Conservation (phyloP, 2,329 filamentous ascomycete genomes). For the Sarocladium strictum region DNA sequence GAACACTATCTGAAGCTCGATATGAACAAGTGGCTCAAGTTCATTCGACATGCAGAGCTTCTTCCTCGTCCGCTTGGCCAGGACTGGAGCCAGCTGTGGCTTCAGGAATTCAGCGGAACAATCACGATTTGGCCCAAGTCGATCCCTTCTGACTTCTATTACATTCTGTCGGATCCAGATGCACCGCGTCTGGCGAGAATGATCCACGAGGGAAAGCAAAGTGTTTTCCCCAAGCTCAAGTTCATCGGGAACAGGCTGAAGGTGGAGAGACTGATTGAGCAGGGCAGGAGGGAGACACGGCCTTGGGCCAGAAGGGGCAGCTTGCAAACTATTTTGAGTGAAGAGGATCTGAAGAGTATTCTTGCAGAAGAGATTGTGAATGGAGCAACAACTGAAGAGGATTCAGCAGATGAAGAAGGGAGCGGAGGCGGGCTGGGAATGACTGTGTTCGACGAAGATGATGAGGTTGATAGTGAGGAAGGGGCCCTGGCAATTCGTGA, state of each 20-base stretch:
- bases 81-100: constrained; percentile 95
- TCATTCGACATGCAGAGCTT: constrained; percentile 85
- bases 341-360: constrained; percentile 51
- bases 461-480: constrained; percentile 2
- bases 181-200: constrained; percentile 72
- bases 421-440: constrained; percentile 20
- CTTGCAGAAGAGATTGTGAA: constrained; percentile 30
- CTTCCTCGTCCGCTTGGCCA: constrained; percentile 85
- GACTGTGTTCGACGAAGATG: constrained; percentile 21
- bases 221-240: constrained; percentile 83
- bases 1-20: constrained; percentile 97
- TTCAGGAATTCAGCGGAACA: constrained; percentile 90
- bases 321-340: constrained; percentile 55
- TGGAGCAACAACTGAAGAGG: constrained; percentile 29
- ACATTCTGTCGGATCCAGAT: constrained; percentile 81
- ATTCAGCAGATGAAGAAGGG: constrained; percentile 27
- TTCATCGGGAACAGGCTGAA: constrained; percentile 86
- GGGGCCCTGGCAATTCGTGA: not conserved
- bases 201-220: constrained; percentile 86
- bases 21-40: constrained; percentile 95
- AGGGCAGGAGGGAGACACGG: constrained; percentile 49
- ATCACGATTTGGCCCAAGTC: constrained; percentile 95
- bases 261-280: constrained; percentile 65
- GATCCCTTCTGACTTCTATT: constrained; percentile 69
- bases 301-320: constrained; percentile 42